phyloP scores from a whole-genome alignment of 352 stramenopile genomes.

The Phytopythium aichiense region DNA sequence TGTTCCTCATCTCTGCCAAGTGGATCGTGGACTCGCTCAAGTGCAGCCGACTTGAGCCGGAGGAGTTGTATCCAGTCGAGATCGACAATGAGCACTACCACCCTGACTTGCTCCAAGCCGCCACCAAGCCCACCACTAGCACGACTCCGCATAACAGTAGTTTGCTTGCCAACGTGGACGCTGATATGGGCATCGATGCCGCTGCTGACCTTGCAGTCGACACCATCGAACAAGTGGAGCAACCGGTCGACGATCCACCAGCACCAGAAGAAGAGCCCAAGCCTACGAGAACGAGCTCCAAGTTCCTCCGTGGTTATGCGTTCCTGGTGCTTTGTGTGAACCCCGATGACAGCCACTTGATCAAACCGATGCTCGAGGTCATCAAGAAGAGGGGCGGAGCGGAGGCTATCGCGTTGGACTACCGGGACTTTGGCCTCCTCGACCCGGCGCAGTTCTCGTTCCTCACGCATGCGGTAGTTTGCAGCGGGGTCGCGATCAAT shows the following conservation, averaged over 20 bases:
- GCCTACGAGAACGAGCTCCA: constrained; percentile 4
- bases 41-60: constrained; percentile 41
- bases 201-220: not conserved
- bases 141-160: not conserved
- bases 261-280: not conserved
- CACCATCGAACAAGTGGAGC: not conserved
- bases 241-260: not conserved
- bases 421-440: constrained; percentile 43
- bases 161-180: not conserved
- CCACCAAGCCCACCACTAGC: not conserved
- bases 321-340: constrained; percentile 62
- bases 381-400: constrained; percentile 26
- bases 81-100: constrained; percentile 30
- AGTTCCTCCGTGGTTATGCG: constrained; percentile 40
- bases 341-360: constrained; percentile 34
- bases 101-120: not conserved
- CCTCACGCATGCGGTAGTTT: constrained; percentile 62
- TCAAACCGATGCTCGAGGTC: constrained; percentile 34
- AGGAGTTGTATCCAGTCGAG: constrained; percentile 64
- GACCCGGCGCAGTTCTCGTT: constrained; percentile 54
- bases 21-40: constrained; percentile 68
- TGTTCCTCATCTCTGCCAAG: constrained; percentile 54
- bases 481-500: constrained; percentile 41
- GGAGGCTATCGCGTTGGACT: constrained; percentile 40
- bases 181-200: not conserved